Conservation (phyloP, 306 rosid species). For the Begonia peltatifolia region DNA sequence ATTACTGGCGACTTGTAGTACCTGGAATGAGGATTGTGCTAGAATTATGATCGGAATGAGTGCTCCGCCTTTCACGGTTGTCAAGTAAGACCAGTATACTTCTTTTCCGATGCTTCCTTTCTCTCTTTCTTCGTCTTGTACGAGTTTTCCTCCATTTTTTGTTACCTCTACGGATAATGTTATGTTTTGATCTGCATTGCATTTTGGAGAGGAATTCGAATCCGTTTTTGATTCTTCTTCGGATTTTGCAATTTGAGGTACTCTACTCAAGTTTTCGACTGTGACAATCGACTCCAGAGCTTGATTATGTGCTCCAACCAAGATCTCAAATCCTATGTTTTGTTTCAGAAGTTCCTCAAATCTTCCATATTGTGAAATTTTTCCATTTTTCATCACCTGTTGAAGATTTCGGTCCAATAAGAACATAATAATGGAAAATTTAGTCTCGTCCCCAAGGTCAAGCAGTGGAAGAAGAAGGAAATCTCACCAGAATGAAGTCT, state of each 20-base stretch:
- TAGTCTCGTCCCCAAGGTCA: background rate
- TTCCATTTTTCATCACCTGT: slow-evolving; percentile 93
- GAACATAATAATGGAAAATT: background rate
- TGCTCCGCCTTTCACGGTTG: slow-evolving; percentile 53
- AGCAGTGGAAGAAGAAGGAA: background rate
- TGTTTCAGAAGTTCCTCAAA: slow-evolving; percentile 70
- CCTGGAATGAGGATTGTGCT: slow-evolving; percentile 81
- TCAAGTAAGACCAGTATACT: slow-evolving; percentile 71
- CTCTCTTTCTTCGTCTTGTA: slow-evolving; percentile 93
- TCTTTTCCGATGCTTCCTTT: slow-evolving; percentile 86
- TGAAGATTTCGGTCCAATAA: slow-evolving; percentile 3
- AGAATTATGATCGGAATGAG: slow-evolving; percentile 65
- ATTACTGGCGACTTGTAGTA: slow-evolving; percentile 78
- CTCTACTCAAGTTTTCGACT: slow-evolving; percentile 46
- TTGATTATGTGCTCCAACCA: slow-evolving; percentile 90
- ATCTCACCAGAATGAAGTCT: slow-evolving; percentile 68
- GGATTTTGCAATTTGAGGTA: slow-evolving; percentile 18
- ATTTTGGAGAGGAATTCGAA: slow-evolving; percentile 20
- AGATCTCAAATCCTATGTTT: slow-evolving; percentile 70
- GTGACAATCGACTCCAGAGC: slow-evolving; percentile 65
- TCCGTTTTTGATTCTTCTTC: slow-evolving; percentile 23
- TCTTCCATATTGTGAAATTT: slow-evolving; percentile 69
- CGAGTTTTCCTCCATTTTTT: slow-evolving; percentile 56
- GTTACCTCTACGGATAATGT: slow-evolving; percentile 27
- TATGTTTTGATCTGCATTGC: slow-evolving; percentile 35